Evolutionary conservation across 2,329 filamentous ascomycete species (phyloP), one percentile per base, ranked within the genome.

Genomic region (Botrytis porri): DNA sequence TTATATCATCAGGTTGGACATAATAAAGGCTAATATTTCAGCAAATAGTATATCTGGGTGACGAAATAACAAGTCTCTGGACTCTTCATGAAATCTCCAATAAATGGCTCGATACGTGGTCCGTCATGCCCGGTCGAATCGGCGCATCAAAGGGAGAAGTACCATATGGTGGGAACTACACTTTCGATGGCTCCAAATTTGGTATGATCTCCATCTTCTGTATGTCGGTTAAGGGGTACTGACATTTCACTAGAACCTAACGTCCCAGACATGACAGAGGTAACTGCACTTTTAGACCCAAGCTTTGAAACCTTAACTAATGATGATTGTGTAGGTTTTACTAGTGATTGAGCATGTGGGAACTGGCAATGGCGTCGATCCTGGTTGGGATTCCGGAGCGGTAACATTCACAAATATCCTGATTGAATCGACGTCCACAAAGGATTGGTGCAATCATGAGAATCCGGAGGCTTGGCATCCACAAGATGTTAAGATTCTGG

Each of bases 341-440:
- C 35, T 71, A 32, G 54, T 32, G 35, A 64, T 71, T 18, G 69
- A 64, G 35, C 69, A 71, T 48, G n/a, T 64, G 22, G 43, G 32
- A n/a, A 51, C 64, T 2, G 35, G 57, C 7, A 22, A n/a, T 41
- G 22, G 35, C 25, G 5, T 14, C 29, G 70, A 65, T 12, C 60
- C 62, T 57, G 70, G 62, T 1, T 72, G 70, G 70, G 61, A 22
- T 16, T 72, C 70, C 8, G 70, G 70, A 32, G 35, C 70, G 3
- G 70, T 67, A 37, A 72, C 22, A 14, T 72, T 72, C 70, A 72
- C 37, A n/a, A 67, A 72, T 32, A 72, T 67, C 32, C 25, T 72
- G 3, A 72, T 72, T 12, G 61, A 72, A 32, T 54, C 61, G 3
- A 29, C 25, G 14, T 65, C 51, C 22, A 66, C 48, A 39, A 45